Evolutionary conservation across 2,329 filamentous ascomycete genomes (phyloP), one percentile per base, ranked within the genome.

Genomic region (Fusarium chuoi): DNA sequence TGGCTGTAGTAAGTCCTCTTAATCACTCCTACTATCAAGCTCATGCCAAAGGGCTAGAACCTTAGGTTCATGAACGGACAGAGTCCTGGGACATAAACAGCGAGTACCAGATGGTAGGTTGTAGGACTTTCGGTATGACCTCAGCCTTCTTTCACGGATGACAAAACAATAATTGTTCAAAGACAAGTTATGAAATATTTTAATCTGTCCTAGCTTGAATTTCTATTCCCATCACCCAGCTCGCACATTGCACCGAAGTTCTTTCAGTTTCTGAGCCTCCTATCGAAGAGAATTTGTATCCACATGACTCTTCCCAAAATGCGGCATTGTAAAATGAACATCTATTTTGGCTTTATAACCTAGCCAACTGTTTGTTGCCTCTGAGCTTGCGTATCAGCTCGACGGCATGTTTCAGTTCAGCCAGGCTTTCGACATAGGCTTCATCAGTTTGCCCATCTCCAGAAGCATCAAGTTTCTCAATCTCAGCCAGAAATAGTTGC

Each of bases 211-310:
- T 17, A 9, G 41, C 14, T 44, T 24, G 14, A 30, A 12, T 48
- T 6, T 22, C 6, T 7, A 17, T 48, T 1, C 11, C 6, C 26
- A 30, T 28, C 13, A 22, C 15, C 20, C 12, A 30, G 45, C 26
- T 26, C 26, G 6, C 18, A 28, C 18, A 46, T 22, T 11, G 4
- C 4, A 46, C 18, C 13, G 0, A 3, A 7, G 2, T 5, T 22
- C 18, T 22, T 28, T 46, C 26, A 7, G 1, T 11, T 8, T 48
- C 6, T 2, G 6, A 22, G 3, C 13, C 18, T 28, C 9, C 10
- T 18, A 30, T 30, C 30, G 30, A 8, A 30, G 30, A n/a, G 30
- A 11, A 30, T 30, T 11, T 30, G 30, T 28, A 7, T n/a, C n/a
- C n/a, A n/a, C n/a, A n/a, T n/a, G n/a, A n/a, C n/a, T n/a, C n/a